Base-by-base conservation (phyloP, 805 yeast genomes). In the Sungouiozyma ichnusensis region DNA sequence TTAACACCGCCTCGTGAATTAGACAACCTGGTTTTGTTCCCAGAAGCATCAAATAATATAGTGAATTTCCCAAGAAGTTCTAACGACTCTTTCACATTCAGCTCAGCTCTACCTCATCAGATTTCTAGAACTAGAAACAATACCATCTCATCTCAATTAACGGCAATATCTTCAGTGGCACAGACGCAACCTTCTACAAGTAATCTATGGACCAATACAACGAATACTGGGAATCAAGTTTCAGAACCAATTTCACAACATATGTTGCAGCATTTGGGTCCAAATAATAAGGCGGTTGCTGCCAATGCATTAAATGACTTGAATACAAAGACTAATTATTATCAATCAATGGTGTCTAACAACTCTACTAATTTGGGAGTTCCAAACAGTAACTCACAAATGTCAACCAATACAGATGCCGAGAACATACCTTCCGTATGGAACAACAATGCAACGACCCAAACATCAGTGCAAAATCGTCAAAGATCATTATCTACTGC, bases 61-160 rank as follows among this genome's bases (percentile, higher is more conserved):
- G 46, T 48, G 33, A 44, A 41, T 34, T 51, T 60, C 13, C 57
- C 64, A 18, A 54, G 64, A 33, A 48, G 45, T 20, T 61, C 65
- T 2, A 51, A 47, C 37, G 65, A 61, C 44, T 61, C 64, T 3
- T 56, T 46, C 33, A 49, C 54, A 3, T 48, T 50, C 29, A 47
- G 44, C 11, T 32, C 48, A 3, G 27, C 44, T 7, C 33, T 47
- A 32, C 51, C 55, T 9, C 50, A 50, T 33, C 52, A 48, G 17
- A 47, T 52, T 15, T 52, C 60, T 6, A 57, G 66, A 42, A 54
- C 65, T 17, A 54, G 66, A 42, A 54, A 61, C 33, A 57, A 61
- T 39, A 62, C 66, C 3, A 53, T 57, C 32, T 53, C 60, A 1
- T 62, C 66, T 3, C 65, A 62, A 46, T 53, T 61, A 16, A 61